These are phyloP conservation scores for Sanghuangporus sanghuang DNA, from an alignment of 1,284 basidiomycete genomes.

Conservation along the genomic window DNA sequence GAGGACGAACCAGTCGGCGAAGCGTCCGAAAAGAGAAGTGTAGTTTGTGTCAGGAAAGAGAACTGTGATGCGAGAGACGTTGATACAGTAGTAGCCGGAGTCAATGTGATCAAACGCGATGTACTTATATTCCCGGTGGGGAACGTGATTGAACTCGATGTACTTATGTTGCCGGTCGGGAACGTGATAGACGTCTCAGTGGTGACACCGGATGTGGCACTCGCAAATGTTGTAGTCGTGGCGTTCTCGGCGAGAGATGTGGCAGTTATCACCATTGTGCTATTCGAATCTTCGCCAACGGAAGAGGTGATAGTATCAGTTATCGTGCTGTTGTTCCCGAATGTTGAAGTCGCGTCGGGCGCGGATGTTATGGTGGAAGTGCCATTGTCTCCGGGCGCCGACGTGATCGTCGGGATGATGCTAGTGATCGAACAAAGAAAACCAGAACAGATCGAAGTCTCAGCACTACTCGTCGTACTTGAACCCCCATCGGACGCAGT, in stretches of 20 bases:
- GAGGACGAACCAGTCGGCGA: slow-evolving; percentile 23
- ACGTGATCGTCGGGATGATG: slow-evolving; percentile 1
- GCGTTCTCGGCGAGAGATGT: not conserved
- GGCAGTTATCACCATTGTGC: not conserved
- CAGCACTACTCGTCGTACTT: not conserved
- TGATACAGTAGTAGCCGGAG: slow-evolving; percentile 1
- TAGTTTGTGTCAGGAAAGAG: slow-evolving; percentile 35
- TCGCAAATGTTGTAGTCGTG: not conserved
- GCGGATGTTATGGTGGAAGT: not conserved
- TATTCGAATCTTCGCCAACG: not conserved
- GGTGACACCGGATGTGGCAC: not conserved
- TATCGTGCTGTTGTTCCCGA: not conserved
- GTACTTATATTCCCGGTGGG: slow-evolving; percentile 14
- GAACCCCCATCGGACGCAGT: not conserved
- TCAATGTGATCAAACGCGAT: slow-evolving; percentile 6
- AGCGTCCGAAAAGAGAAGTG: slow-evolving; percentile 36
- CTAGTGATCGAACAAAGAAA: slow-evolving; percentile 11
- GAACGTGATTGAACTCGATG: slow-evolving; percentile 3
- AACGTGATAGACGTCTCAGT: slow-evolving; percentile 8
- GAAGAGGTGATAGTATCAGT: not conserved
- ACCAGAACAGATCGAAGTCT: slow-evolving; percentile 10
- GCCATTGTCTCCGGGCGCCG: not conserved
- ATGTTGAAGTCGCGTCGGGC: not conserved
- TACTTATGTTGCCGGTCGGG: not conserved
- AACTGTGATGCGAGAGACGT: slow-evolving; percentile 23